Percentiles rank a stretch among this genome's conserved stretches.
Conservation (phyloP, 495 filamentous ascomycete species). For the Aspergillus bertholletiae region DNA sequence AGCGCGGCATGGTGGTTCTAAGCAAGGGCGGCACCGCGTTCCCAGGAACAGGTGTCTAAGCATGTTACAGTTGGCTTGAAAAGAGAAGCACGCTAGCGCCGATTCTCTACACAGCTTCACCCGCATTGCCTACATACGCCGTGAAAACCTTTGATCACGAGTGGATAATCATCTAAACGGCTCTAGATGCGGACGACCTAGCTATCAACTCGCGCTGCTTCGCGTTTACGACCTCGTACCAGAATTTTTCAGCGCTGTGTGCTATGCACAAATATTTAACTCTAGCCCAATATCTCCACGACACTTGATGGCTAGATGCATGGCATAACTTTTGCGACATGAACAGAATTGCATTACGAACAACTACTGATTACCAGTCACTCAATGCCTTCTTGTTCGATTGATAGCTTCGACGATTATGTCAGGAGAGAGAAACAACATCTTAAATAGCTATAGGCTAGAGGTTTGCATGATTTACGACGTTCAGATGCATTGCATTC, state of each 20-base stretch:
- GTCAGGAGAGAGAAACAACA: background rate
- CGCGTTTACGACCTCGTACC: background rate
- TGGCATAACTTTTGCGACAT: background rate
- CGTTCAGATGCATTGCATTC: background rate
- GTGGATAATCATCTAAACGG: background rate
- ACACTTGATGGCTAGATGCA: background rate
- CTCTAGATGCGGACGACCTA: background rate
- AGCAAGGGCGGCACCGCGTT: conserved; percentile 83
- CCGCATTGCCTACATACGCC: background rate
- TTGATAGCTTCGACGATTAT: background rate
- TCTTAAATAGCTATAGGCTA: background rate
- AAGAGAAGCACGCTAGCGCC: background rate
- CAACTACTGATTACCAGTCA: background rate
- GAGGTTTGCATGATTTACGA: background rate
- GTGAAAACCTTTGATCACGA: background rate
- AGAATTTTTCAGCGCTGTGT: background rate
- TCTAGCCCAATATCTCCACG: background rate
- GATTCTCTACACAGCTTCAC: background rate
- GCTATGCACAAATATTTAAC: background rate
- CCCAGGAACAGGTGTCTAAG: conserved; percentile 86
- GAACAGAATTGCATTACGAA: background rate
- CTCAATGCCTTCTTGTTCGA: background rate
- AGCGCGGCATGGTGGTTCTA: conserved; percentile 81
- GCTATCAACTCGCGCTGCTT: background rate
- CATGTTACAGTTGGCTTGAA: background rate